These are phyloP conservation scores for Tilletia walkeri DNA, from an alignment of 1,284 basidiomycete species.

Conservation along the genomic window DNA sequence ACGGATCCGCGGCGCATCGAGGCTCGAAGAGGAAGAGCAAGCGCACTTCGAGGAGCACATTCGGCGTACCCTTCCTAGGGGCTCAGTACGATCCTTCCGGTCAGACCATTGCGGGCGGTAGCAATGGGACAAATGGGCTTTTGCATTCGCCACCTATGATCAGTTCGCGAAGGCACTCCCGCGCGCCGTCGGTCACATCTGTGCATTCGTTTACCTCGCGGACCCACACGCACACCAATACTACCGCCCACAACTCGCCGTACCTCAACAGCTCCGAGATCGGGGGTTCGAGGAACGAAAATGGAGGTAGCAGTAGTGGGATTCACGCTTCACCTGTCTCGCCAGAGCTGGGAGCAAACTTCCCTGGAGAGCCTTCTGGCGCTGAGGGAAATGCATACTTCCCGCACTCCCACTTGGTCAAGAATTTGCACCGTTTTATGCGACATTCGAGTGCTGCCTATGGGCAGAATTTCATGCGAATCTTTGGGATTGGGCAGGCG, in stretches of 20 bases:
- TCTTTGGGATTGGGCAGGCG: conserved; percentile 58
- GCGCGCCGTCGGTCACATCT: conserved; percentile 41
- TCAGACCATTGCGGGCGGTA: neutral
- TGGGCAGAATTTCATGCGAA: conserved; percentile 58
- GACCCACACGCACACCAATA: conserved; percentile 28
- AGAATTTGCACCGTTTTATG: conserved; percentile 60
- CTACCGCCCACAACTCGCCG: conserved; percentile 20
- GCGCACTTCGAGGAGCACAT: neutral
- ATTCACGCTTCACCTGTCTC: neutral
- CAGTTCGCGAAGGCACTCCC: conserved; percentile 23
- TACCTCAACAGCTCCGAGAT: neutral
- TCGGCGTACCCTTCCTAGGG: conserved; percentile 1
- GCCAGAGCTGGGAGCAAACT: neutral
- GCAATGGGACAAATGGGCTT: neutral
- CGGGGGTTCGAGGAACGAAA: neutral
- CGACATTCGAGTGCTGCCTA: conserved; percentile 56
- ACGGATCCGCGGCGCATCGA: neutral
- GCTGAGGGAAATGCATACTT: conserved; percentile 43
- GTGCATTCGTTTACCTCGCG: conserved; percentile 40
- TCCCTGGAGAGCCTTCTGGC: neutral
- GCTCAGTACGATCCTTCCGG: neutral
- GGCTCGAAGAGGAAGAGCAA: neutral
- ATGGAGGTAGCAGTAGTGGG: conserved; percentile 22
- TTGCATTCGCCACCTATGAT: conserved; percentile 1
- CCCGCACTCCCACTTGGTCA: conserved; percentile 58